Evolutionary conservation across 306 rosid genomes (phyloP), one percentile per base, ranked within the genome.

Genomic region (Fragaria vesca): DNA sequence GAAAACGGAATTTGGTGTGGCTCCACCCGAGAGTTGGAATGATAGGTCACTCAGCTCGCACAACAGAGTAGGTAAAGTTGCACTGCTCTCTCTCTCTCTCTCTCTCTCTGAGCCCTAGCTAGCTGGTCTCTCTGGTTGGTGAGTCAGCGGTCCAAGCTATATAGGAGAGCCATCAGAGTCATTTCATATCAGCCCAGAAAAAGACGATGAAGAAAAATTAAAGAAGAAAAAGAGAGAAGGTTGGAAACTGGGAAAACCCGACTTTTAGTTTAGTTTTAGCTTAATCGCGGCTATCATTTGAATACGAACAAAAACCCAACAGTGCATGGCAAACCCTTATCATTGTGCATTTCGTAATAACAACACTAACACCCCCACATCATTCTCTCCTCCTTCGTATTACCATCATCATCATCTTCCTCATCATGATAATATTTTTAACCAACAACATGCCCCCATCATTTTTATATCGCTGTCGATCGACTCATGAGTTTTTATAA

Each of bases 321-420:
- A 83, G 77, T 81, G 74, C 80, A 57, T 74, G 83, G 70, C 73
- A 67, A 48, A 80, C 62, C 75, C 75, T 48, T 83, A 87, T 83
- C 58, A 86, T 90, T 81, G 76, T 58, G 80, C 51, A 70, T 26
- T 79, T 70, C 82, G 79, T 79, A 77, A 78, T 58, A 82, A 83
- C 80, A 69, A 60, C 66, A 60, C 0, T 18, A 69, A 61, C 66
- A 60, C 0, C 36, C 87, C 67, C 52, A 36, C 78, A 75, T 61
- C 71, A 61, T 61, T 75, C 58, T 58, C 60, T 4, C 10, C n/a
- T 16, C 67, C 71, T 24, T 62, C 78, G 3, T 61, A 62, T 75
- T 45, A 61, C 46, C 70, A 30, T 62, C 71, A 75, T 61, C 4
- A 58, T 55, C 26, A 21, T 36, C n/a, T 5, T 60, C 58, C 17